Evolutionary conservation across 768 basidiomycete genomes (phyloP), one percentile per base, ranked within the genome.

Genomic region (Leccinum uliginosum): DNA sequence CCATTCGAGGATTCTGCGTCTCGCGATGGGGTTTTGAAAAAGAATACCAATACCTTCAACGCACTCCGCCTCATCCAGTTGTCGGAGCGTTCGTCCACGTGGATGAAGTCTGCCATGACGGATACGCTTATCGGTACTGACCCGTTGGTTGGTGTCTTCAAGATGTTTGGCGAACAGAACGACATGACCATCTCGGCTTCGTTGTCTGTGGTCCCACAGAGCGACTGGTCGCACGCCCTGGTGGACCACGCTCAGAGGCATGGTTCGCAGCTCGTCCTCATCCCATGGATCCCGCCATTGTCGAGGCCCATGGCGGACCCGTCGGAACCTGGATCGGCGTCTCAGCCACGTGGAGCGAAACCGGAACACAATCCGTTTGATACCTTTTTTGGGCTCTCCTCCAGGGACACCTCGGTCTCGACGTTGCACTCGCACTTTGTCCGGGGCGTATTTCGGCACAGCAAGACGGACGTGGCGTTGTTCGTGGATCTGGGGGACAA

Each of bases 21-120:
- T 40, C 35, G 10, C 9, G 14, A 6, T 1, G 26, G 3, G 17
- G 50, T 44, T 6, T 29, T 54, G 2, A 46, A 48, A 15, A 59
- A 15, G 54, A 51, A 62, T 4, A 53, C 49, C 10, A 51, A 62
- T 4, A 53, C 49, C 10, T 77, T 96, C 32, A 83, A 92, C 60
- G 89, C 89, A 0, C 79, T 98, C 2, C 92, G 95, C 19, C 80
- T 98, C 8, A 83, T 98, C 40, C 94, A 98, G 68, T 76, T 98
- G 46, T 90, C 91, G 1, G 87, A 87, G 35, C 88, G 97, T 56
- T 91, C 91, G 2, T 93, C 91, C 3, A 88, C 89, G 1, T 83
- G 96, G 34, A 82, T 98, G 71, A 87, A 84, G 66, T 90, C 89
- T 1, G 83, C 89, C 51, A 85, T 85, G 58, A 82, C 86, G 1